Base-by-base conservation (phyloP, 495 filamentous ascomycete genomes). In the Astrocystis sublimbata region DNA sequence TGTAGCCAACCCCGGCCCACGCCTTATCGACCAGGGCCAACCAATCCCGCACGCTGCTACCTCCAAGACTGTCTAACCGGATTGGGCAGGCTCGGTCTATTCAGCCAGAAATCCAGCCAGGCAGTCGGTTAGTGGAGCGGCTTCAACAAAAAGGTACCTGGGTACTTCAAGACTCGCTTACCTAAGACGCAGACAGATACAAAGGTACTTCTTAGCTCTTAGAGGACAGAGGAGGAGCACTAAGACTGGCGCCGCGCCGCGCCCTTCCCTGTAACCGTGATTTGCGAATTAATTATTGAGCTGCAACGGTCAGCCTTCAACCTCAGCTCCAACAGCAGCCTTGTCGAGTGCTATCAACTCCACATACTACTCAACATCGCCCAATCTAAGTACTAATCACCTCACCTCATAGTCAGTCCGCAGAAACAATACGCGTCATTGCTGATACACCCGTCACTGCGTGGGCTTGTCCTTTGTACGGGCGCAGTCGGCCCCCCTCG, bases 401-500 rank as follows among this genome's bases (percentile, higher is more conserved):
- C 9, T 46, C 19, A 4, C 7, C 42, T 23, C 21, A n/a, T 6
- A 10, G 13, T 46, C 21, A 15, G 15, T 26, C 23, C 10, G 13
- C 28, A 12, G 7, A 6, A 12, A n/a, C 8, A 13, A 17, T 55
- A 58, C 2, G 31, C 28, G 54, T 31, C 24, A 23, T 23, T 24
- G 17, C 28, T n/a, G n/a, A n/a, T 46, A 40, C 6, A 15, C 4
- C 36, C 26, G 2, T 26, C 6, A 8, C 31, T 35, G 21, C 31
- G 6, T 26, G 23, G n/a, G 30, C 45, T 60, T 50, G 13, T 60
- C 33, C n/a, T 28, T 43, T 35, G 30, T 15, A 49, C 40, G 49
- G 51, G 60, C 60, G 60, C 60, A 35, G 28, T 55, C 19, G 33
- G n/a, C 45, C 40, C 35, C 53, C 33, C 45, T 24, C 26, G 46